Evolutionary conservation across 306 rosid genomes (phyloP), one percentile per base, ranked within the genome.

Genomic region (Corylus americana): DNA sequence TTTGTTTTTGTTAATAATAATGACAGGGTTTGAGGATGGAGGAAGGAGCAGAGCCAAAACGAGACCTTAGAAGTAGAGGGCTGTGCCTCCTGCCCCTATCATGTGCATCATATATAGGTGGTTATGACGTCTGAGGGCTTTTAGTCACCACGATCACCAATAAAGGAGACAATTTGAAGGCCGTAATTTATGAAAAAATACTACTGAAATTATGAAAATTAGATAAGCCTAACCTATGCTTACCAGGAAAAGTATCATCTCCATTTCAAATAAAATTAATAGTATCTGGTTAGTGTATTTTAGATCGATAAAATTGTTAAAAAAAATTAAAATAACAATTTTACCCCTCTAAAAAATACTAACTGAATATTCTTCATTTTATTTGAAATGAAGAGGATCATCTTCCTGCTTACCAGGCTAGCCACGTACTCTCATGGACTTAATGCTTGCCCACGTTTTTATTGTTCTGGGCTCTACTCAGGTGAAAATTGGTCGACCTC

Each of bases 31-130:
- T 81, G 12, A 74, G 42, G 47, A 74, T 50, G 50, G 82, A 74
- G 39, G 86, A 87, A 50, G 73, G 73, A 47, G 77, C 66, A 77
- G 80, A 58, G 77, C 6, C 45, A 18, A 79, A 70, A 83, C 55
- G 67, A 72, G 88, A 86, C 49, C 92, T 90, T 37, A 79, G 80
- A 81, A 90, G 92, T 79, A 83, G 88, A 79, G 92, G 92, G 76
- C 77, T 90, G 44, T 86, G 94, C 81, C 90, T 90, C 53, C 86
- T 88, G 50, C 94, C 94, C 27, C 64, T 74, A 76, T 88, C 92
- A 61, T 86, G 76, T 62, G 89, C 88, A 45, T 88, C 89, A 54
- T 85, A 25, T 84, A 55, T 86, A 79, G 78, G 78, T 81, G 85
- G 80, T 59, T 86, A 57, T 45, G 84, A 77, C 76, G 25, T 22